Evolutionary conservation across 768 basidiomycete species (phyloP).

Genomic region (Lactifluus rugatus): DNA sequence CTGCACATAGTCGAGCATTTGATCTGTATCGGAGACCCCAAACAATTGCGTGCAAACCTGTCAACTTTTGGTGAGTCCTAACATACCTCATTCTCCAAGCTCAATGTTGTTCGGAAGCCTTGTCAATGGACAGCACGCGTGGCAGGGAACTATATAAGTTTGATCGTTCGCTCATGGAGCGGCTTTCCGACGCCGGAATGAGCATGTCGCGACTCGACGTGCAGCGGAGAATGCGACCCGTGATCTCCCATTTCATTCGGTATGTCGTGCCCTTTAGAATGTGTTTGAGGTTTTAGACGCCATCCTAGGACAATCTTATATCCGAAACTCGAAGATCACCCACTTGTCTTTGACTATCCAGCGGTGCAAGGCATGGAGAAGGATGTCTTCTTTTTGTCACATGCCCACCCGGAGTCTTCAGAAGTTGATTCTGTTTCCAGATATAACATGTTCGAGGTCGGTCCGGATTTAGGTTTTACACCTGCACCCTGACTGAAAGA

Average conservation of each 20-base stretch:
- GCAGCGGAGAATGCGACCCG: conserved; percentile 66
- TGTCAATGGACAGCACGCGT: conserved; percentile 54
- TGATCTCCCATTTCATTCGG: conserved; percentile 54
- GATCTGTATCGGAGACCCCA: conserved; percentile 71
- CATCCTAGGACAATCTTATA: conserved; percentile 45
- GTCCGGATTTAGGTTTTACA: not conserved
- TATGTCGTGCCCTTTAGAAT: conserved; percentile 17
- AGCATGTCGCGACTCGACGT: conserved; percentile 61
- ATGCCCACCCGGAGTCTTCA: conserved; percentile 50
- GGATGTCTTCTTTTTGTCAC: conserved; percentile 60
- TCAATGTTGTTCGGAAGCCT: conserved; percentile 29
- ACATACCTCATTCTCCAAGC: not conserved
- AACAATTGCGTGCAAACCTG: conserved; percentile 59
- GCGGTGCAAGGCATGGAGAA: conserved; percentile 52
- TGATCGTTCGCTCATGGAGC: conserved; percentile 62
- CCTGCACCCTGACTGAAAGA: not conserved
- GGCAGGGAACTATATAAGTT: conserved; percentile 50
- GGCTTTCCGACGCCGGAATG: conserved; percentile 45
- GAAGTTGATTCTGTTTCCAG: conserved; percentile 53
- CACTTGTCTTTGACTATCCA: conserved; percentile 40
- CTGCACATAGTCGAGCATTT: conserved; percentile 44
- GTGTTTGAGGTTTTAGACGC: not conserved
- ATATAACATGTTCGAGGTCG: conserved; percentile 57
- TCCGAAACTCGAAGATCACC: conserved; percentile 47
- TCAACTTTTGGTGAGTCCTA: conserved; percentile 45